Evolutionary conservation across 805 yeast genomes (phyloP), one percentile per base, ranked within the genome.

Genomic region (Cyberlindnera sargentensis): DNA sequence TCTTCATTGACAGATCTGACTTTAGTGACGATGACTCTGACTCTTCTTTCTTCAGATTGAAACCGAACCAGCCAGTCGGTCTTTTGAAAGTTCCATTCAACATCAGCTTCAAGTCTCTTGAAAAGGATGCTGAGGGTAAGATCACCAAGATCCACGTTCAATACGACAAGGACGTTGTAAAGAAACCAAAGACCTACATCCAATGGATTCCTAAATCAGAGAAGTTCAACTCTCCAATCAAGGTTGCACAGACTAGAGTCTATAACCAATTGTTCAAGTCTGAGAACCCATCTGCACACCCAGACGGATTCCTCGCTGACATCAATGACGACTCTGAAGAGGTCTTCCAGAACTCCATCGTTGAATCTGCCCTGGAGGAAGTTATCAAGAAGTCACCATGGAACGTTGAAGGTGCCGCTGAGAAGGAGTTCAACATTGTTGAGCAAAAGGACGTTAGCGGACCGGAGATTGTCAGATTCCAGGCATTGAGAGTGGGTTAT

Each of bases 401-500:
- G 80, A 80, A 80, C 51, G 67, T 78, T 55, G 72, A 70, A 34
- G 72, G 70, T 39, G 72, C 74, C 30, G 72, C 73, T 34, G 73
- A 78, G 40, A 68, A 74, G 34, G 82, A 82, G 49, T 86, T 88
- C 61, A 65, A 71, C 58, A 83, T 89, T 51, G 72, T 75, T 53
- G 97, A 93, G 62, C 73, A 75, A 47, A 65, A 66, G 34, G 73
- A 73, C 31, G 67, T 72, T 49, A 65, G 73, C 23, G 75, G 78
- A 4, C 77, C 80, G 37, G 95, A 90, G 63, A 76, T 90, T n/a
- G 88, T 86, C 30, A 79, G 99, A 66, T 93, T 93, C 88, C 99
- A 93, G 71, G 99, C 96, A 29, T 76, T 93, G 65, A 80, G 99
- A 68, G 91, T 87, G 37, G 99, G 99, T 29, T 93, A 93, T 66